Evolutionary conservation across 2,329 filamentous ascomycete genomes (phyloP), one percentile per base, ranked within the genome.

Genomic region (Aspergillus phoenicis): DNA sequence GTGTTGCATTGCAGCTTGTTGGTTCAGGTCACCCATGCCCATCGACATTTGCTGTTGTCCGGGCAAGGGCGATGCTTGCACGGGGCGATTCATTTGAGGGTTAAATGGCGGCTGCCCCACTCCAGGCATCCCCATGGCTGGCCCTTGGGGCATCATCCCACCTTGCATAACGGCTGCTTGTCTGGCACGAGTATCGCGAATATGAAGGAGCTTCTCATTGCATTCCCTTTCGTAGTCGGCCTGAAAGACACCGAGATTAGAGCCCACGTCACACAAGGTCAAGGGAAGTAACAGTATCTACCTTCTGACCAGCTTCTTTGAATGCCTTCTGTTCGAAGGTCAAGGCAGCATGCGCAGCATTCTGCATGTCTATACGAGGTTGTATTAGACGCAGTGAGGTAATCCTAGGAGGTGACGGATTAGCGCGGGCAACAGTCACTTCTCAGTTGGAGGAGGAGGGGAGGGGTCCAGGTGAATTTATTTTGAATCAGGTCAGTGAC

Each of bases 51-150:
- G 73, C 45, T 73, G 72, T 47, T 80, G 78, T 43, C 70, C 73
- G 22, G 73, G 66, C 47, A 85, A 80, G 0, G 82, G 78, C 2
- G 82, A 83, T 4, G 78, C 70, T 64, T 84, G 83, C 77, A 84
- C 80, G 24, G 75, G 81, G 57, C 79, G 80, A 58, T 80, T 81
- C 63, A 84, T 76, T 60, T 83, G 82, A 20, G 80, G 77, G 11
- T 81, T 77, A 61, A 84, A 83, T 38, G 80, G 77, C 62, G 78
- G 79, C 61, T 76, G 76, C 53, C 70, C 71, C 17, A 71, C 67
- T 36, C 73, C 71, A 49, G 66, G 61, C 65, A 75, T 74, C 13
- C 71, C 73, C 47, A 68, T 60, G 10, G 71, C 72, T 10, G 68
- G 69, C 5, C 68, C 70, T 61, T 77, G 76, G 53, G 72, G 70